These are phyloP conservation scores for Daldinia caldariorum DNA, from an alignment of 495 filamentous ascomycete genomes.

Conservation along the genomic window DNA sequence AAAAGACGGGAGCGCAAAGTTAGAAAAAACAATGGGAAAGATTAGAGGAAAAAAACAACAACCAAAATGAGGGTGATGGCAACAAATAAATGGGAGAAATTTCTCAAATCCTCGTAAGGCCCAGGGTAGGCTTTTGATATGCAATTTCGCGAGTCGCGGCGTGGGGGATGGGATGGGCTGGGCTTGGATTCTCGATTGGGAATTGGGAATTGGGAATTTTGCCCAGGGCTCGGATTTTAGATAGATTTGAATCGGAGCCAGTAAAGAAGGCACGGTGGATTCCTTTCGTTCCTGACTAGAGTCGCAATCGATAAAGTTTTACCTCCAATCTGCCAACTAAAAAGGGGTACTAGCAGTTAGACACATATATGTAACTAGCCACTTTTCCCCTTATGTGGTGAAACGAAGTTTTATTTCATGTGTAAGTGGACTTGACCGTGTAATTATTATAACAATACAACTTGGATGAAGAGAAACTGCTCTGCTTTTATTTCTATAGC, in stretches of 20 bases:
- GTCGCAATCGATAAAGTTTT: constrained; percentile 23
- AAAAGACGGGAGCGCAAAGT: constrained; percentile 6
- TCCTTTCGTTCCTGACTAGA: constrained; percentile 33
- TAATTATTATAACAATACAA: not conserved
- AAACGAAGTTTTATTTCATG: not conserved
- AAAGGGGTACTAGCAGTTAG: constrained; percentile 1
- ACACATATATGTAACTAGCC: too few relatives aligned
- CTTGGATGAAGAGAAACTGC: constrained; percentile 1
- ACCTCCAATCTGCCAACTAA: not conserved
- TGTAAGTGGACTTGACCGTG: constrained; percentile 1
- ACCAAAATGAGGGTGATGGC: not conserved
- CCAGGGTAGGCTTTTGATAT: constrained; percentile 22
- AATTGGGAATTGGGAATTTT: constrained; percentile 13
- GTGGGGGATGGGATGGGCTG: constrained; percentile 2
- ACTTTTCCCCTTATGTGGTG: not conserved
- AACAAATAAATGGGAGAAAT: constrained; percentile 29
- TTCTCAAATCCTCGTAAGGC: constrained; percentile 9
- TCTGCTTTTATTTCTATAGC: constrained; percentile 32
- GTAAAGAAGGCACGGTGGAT: not conserved
- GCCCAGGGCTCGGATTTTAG: constrained; percentile 34
- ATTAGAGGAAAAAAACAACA: not conserved
- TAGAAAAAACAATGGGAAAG: not conserved
- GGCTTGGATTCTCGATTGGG: constrained; percentile 11
- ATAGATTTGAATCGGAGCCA: constrained; percentile 20
- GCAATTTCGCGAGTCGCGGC: constrained; percentile 40